Conservation (phyloP, 805 yeast genomes). For the Cyberlindnera americana region DNA sequence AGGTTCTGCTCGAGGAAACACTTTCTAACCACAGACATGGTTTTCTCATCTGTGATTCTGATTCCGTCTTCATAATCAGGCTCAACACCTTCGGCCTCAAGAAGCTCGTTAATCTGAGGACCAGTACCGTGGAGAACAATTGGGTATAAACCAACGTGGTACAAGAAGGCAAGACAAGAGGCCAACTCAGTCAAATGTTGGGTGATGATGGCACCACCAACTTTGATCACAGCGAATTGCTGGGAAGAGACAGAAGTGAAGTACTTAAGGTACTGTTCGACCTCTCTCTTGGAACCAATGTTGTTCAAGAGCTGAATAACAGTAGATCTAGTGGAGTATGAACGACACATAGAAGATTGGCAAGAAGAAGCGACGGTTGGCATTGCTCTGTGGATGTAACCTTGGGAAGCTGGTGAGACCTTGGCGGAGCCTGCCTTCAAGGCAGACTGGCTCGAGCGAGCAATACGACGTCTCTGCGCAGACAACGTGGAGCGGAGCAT, state of each 20-base stretch:
- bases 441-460: constrained; percentile 22
- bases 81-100: constrained; percentile 91
- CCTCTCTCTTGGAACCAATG: constrained; percentile 96
- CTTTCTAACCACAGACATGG: constrained; percentile 94
- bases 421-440: constrained; percentile 17
- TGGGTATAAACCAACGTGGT: constrained; percentile 96
- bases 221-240: constrained; percentile 97
- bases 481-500: constrained; percentile 30
- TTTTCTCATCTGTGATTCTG: constrained; percentile 88
- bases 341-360: constrained; percentile 21
- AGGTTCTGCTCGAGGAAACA: constrained; percentile 95
- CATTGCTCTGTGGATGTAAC: constrained; percentile 15
- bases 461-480: constrained; percentile 25
- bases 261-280: constrained; percentile 93
- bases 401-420: constrained; percentile 10
- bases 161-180: constrained; percentile 89
- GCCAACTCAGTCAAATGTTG: constrained; percentile 92
- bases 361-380: constrained; percentile 19
- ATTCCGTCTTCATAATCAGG: constrained; percentile 97
- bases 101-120: constrained; percentile 92
- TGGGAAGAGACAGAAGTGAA: constrained; percentile 95
- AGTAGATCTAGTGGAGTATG: constrained; percentile 81
- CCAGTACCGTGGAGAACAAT: constrained; percentile 98
- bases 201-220: constrained; percentile 98
- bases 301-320: constrained; percentile 93